Base-by-base conservation (phyloP, 495 filamentous ascomycete species). In the Trichoderma orchidacearum region DNA sequence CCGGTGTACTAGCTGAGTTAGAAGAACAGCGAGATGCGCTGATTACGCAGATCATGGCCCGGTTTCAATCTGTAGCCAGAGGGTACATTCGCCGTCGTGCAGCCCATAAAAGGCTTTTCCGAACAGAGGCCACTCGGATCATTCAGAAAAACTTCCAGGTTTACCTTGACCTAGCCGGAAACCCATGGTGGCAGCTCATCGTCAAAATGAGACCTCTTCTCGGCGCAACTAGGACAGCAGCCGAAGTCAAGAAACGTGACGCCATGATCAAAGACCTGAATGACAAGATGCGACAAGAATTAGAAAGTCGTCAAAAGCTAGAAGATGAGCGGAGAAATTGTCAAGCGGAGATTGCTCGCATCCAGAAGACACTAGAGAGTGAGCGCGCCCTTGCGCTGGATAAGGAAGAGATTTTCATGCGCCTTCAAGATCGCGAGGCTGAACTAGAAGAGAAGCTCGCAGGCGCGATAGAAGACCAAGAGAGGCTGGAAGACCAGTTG, bases 361-460 rank as follows among this genome's bases (percentile, higher is more conserved):
- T 96, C 30, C 90, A 95, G 62, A 86, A 96, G 58, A 94, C 86
- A 1, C 72, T 99, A 9, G 94, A 99, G 69, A 95, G 90, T 58
- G 94, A 99, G 70, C 83, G 94, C 55, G 87, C 91, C 21, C 74
- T 99, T 29, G 94, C 94, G 0, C 74, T 99, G 7, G 94, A 99
- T 68, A 99, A 97, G 65, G 94, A 99, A 61, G 93, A 97, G 59
- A 97, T 99, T 34, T 96, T 96, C 74, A 93, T 91, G 65, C 80
- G 94, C 17, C 75, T 96, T n/a, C 92, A 96, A 64, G 66, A 85
- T 32, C 83, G 92, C 25, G 93, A 97, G 66, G 81, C 84, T 3
- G 91, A 96, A 63, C 76, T 99, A 0, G 84, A 80, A 17, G 94
- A 99, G 63, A 96, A 97, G 70, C 75, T 99, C 21, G 80, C 89